phyloP scores from a whole-genome alignment of 768 basidiomycete genomes.

The Rhodotorula diobovata region DNA sequence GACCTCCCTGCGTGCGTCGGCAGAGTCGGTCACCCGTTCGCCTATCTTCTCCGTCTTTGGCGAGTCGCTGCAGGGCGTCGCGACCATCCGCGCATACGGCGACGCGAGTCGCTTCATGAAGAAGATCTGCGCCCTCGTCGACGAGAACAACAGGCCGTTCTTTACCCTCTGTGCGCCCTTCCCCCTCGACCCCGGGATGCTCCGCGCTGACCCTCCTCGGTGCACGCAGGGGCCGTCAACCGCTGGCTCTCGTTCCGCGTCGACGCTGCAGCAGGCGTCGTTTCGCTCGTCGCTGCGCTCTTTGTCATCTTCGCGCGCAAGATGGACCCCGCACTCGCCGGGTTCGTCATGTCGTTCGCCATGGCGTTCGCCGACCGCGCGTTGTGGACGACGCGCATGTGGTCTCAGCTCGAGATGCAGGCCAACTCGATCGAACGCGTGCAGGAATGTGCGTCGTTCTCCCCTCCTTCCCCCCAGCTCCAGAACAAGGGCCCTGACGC shows the following conservation, averaged over 20 bases:
- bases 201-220: too few relatives aligned
- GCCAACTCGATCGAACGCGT: constrained; percentile 53
- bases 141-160: constrained; percentile 50
- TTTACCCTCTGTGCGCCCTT: constrained; percentile 46
- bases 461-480: neutral
- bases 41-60: constrained; percentile 50
- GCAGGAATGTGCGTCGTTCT: constrained; percentile 42
- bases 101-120: constrained; percentile 49
- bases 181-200: neutral
- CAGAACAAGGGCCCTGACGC: neutral
- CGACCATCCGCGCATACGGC: constrained; percentile 50
- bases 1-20: neutral
- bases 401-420: constrained; percentile 43
- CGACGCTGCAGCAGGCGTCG: constrained; percentile 48
- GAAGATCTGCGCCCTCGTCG: constrained; percentile 46
- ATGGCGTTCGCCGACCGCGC: constrained; percentile 49
- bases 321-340: constrained; percentile 48
- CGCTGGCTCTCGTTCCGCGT: constrained; percentile 40
- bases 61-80: constrained; percentile 49
- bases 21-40: constrained; percentile 46
- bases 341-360: constrained; percentile 45
- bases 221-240: constrained; percentile 33
- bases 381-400: constrained; percentile 51
- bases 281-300: constrained; percentile 47
- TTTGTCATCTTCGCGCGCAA: constrained; percentile 46